Evolutionary conservation across 1,284 basidiomycete species (phyloP), one percentile per base, ranked within the genome.

Genomic region (Farysia itapuensis): DNA sequence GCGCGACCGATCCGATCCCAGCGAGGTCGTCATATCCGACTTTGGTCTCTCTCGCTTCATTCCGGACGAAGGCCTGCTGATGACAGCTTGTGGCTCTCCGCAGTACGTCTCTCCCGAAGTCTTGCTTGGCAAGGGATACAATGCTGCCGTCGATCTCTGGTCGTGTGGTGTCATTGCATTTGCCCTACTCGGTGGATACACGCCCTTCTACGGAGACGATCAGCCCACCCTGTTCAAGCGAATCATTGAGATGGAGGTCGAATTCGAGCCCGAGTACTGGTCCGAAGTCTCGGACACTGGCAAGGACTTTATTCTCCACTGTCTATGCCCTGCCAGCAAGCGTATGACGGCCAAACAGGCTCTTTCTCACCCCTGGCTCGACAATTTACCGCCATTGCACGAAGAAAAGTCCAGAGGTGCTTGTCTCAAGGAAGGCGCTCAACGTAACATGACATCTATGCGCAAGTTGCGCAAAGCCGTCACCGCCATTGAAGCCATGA

Each of bases 61-160:
- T 31, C 69, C 71, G 0, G 63, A 67, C 3, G 70, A 75, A 16
- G 68, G 65, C 5, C 51, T 74, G 5, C 50, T 76, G 30, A 64
- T 75, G 54, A 74, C 71, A 8, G 72, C 73, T 4, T 75, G 73
- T 41, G 73, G 72, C 5, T 71, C 67, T 20, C 73, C 74, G 0
- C 70, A 76, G 32, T 76, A 76, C 36, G 71, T 76, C 24, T 67
- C 73, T 11, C 74, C 74, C 3, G 74, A 76, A 43, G 70, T 76
- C 16, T 52, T 76, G 2, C 61, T 76, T 9, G 74, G 74, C 25
- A 59, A 63, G 31, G 74, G 74, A 5, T 76, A 76, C 44, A 54
- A 70, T 23, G 46, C 59, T 8, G 50, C 57, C 6, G 73, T 75
- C 24, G 74, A 76, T 34, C 58, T 75, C 22, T 76, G 74, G 74